Base-by-base conservation (phyloP, 2,329 filamentous ascomycete species). In the Fusarium dimerum region DNA sequence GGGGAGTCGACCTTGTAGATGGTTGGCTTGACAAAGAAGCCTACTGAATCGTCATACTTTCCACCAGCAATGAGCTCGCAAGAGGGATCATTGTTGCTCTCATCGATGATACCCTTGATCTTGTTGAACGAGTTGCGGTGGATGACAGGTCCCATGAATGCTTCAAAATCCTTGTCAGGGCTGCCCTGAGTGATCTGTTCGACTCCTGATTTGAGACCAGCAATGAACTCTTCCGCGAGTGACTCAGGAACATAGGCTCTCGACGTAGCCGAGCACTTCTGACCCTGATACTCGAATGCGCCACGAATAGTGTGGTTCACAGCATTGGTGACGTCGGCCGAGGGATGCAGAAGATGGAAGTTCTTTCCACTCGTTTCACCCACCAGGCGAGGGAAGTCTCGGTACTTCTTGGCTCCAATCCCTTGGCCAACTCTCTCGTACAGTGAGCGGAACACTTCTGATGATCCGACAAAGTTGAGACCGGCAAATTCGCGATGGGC, bases 381-480 rank as follows among this genome's bases (percentile, higher is more conserved):
- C 2, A 96, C 90, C 53, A 96, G 88, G 57, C 91, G 86, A 43
- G 91, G 91, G 74, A 97, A 97, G 64, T 88, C 85, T 55, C 80
- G 80, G 75, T 96, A 97, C 52, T 84, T 87, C 59, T 89, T 90
- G 66, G 92, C 85, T 5, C 89, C 89, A 16, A 95, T 87, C 26
- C 89, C 90, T 53, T 82, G 78, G 5, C 90, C 90, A 63, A 97
- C 96, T 72, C 90, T 84, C 16, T 90, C 90, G 68, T 94, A 96
- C 6, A 97, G 80, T 63, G 85, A 85, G 55, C 91, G 87, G 85
- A 97, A 97, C 16, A 97, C 90, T 38, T 86, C 85, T 0, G 93
- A 96, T 74, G 89, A 94, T 56, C 93, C 93, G 1, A 92, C 97
- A 78, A 92, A 97, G 78, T 97, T 92, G 11, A 97, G 83, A n/a